These are phyloP conservation scores for Yamadazyma paraphyllophila DNA, from an alignment of 805 yeast genomes.

Conservation along the genomic window DNA sequence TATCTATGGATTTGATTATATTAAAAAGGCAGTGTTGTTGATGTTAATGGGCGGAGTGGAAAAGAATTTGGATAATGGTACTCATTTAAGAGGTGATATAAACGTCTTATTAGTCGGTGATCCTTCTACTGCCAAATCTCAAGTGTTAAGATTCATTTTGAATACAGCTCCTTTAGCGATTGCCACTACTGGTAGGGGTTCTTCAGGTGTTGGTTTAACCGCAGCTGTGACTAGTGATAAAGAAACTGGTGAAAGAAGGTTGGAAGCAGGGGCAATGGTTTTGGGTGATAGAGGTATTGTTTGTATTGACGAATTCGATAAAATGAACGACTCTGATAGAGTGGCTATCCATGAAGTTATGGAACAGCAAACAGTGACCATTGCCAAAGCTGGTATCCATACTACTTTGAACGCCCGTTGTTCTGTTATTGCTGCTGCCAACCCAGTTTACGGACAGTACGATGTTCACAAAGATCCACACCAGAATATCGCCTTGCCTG, in stretches of 20 bases:
- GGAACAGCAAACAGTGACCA: slow-evolving; percentile 99
- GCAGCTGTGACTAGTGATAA: slow-evolving; percentile 97
- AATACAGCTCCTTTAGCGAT: slow-evolving; percentile 95
- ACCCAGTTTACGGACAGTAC: slow-evolving; percentile 95
- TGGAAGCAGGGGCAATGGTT: slow-evolving; percentile 99
- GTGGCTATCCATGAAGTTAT: slow-evolving; percentile 99
- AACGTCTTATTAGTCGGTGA: slow-evolving; percentile 97
- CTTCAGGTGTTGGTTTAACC: slow-evolving; percentile 99
- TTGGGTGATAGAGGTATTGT: slow-evolving; percentile 96
- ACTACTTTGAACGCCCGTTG: slow-evolving; percentile 95
- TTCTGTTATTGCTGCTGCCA: slow-evolving; percentile 96
- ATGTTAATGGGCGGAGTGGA: slow-evolving; percentile 94
- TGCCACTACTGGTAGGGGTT: slow-evolving; percentile 98
- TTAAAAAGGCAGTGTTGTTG: slow-evolving; percentile 85
- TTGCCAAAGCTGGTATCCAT: slow-evolving; percentile 97
- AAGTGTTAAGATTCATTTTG: slow-evolving; percentile 87
- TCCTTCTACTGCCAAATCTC: slow-evolving; percentile 98
- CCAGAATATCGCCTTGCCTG: slow-evolving; percentile 94
- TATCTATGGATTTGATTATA: slow-evolving; percentile 87
- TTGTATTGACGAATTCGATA: slow-evolving; percentile 98
- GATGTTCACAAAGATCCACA: slow-evolving; percentile 96
- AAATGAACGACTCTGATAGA: slow-evolving; percentile 94
- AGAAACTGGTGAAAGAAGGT: slow-evolving; percentile 93
- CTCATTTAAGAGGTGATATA: slow-evolving; percentile 97
- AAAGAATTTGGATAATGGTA: slow-evolving; percentile 89